Evolutionary conservation across 129 eudicot genomes (phyloP).

Genomic region (Ambrosia trifida): DNA sequence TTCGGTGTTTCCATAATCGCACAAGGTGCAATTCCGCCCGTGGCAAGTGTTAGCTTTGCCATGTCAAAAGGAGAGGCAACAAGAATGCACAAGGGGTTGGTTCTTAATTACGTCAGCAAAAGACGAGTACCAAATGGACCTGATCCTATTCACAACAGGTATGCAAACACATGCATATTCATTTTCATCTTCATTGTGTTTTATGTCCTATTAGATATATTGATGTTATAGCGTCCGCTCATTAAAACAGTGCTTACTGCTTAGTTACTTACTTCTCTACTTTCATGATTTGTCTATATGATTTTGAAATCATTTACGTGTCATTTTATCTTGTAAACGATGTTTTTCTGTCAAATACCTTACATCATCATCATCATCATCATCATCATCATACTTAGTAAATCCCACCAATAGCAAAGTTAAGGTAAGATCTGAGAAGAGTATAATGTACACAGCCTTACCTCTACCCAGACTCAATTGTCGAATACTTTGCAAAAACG

Average conservation of each 20-base stretch:
- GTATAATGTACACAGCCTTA: too few species aligned
- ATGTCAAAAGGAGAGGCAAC: constrained; percentile 33
- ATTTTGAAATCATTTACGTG: constrained; percentile 4
- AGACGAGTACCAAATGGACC: constrained; percentile 96
- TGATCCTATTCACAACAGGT: constrained; percentile 97
- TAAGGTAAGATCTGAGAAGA: too few species aligned
- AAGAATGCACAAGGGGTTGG: constrained; percentile 24
- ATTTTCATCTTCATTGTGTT: neutral
- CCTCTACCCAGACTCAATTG: too few species aligned
- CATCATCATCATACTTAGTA: too few species aligned
- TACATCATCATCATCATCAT: neutral
- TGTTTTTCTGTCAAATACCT: neutral
- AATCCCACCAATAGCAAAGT: too few species aligned
- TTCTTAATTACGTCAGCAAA: constrained; percentile 60
- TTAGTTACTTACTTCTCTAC: neutral
- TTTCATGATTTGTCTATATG: constrained; percentile 1
- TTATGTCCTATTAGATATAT: neutral
- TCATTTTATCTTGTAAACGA: constrained; percentile 16
- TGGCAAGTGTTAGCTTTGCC: constrained; percentile 33
- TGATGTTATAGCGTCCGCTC: neutral
- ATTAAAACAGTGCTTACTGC: neutral
- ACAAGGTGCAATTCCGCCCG: constrained; percentile 28
- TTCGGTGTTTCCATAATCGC: constrained; percentile 30
- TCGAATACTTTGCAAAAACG: too few species aligned
- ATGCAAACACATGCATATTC: constrained; percentile 22